Base-by-base conservation (phyloP, 2,329 filamentous ascomycete species). In the Lachnum nothofagi region DNA sequence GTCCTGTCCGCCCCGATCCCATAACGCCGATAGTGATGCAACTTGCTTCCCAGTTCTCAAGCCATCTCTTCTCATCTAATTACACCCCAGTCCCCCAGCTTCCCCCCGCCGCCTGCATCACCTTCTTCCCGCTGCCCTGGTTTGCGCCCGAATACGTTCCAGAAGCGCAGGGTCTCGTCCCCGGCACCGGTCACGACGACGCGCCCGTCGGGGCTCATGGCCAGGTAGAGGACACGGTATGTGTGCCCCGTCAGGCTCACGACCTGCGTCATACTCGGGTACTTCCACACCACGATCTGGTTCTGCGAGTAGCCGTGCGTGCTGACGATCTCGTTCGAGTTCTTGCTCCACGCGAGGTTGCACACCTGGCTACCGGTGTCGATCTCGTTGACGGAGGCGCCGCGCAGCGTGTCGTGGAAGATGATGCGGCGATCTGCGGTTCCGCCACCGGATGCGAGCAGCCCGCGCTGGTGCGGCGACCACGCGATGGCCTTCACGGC, bases 281-380 rank as follows among this genome's bases (percentile, higher is more conserved):
- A 98, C 65, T 98, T 98, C 93, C 93, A 98, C 47, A 98, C 89
- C 31, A 97, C 91, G 61, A 98, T 96, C 68, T 97, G 93, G 67
- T 98, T 96, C 65, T 98, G 93, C 59, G 86, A 91, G 72, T 96
- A 98, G 5, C 93, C 93, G 65, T 98, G 93, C 1, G 93, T 98
- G 43, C 86, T 91, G 46, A 98, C 91, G 49, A 98, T 90, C 68
- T 98, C 93, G 66, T 96, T 95, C 6, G 89, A 95, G 68, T 96
- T 95, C 65, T 94, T 95, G 16, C 86, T 93, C 91, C 94, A 98
- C 3, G 91, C 88, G 37, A 98, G 76, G 64, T 98, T 98, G 72
- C 93, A 98, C n/a, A 98, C 93, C 68, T 98, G 93, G 62, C 89
- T 95, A 42, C 93, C 93, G 0, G 93, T 98, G 65, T 98, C 93